Conservation (phyloP, 169 alveolate genomes). For the Plasmodium berghei region DNA sequence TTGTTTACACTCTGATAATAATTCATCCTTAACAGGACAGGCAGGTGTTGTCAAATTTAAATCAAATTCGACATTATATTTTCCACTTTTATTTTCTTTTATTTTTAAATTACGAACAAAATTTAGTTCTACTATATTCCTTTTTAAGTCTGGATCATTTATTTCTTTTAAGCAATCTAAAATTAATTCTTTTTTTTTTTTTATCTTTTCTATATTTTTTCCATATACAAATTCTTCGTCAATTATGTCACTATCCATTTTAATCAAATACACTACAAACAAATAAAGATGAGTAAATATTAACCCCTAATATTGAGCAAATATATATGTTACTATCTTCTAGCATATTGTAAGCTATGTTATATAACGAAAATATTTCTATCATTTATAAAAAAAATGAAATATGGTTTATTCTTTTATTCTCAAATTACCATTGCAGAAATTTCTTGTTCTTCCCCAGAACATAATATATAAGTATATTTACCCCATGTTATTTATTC, state of each 20-base stretch:
- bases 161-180: slow-evolving; percentile 77
- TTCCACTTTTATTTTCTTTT: slow-evolving; percentile 54
- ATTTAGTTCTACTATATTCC: slow-evolving; percentile 85
- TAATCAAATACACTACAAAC: background rate
- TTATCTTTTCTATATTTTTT: slow-evolving; percentile 38
- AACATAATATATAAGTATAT: too few species aligned
- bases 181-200: slow-evolving; percentile 68
- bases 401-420: too few species aligned
- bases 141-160: slow-evolving; percentile 87
- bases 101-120: slow-evolving; percentile 83
- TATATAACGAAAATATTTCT: too few species aligned
- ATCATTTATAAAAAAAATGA: too few species aligned
- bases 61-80: slow-evolving; percentile 78
- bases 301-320: background rate
- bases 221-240: slow-evolving; percentile 74
- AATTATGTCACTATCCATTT: slow-evolving; percentile 64
- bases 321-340: background rate
- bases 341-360: background rate
- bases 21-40: slow-evolving; percentile 86
- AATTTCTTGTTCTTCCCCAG: too few species aligned
- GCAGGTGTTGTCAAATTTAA: slow-evolving; percentile 89
- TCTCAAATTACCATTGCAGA: too few species aligned
- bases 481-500: too few species aligned
- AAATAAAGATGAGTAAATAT: background rate
- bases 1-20: slow-evolving; percentile 77